Evolutionary conservation across 2,329 filamentous ascomycete species (phyloP), one percentile per base, ranked within the genome.

Genomic region (Chalara sp.): DNA sequence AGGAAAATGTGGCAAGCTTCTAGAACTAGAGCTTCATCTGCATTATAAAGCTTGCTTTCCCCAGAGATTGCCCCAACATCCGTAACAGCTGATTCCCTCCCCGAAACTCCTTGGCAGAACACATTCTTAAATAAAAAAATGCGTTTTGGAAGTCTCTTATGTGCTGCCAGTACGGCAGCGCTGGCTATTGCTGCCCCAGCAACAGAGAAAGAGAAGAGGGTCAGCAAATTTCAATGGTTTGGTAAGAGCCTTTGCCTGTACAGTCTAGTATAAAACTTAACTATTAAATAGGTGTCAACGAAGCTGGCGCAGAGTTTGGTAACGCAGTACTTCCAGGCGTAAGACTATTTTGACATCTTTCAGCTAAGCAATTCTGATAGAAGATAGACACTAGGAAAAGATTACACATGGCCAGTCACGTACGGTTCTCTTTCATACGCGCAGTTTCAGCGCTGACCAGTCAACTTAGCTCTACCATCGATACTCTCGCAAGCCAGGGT

Each of bases 261-360:
- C 21, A 21, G 21, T 21, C 21, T 37, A 37, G 8, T n/a, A 37
- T n/a, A 37, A 37, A 10, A 37, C n/a, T 37, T 37, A 37, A 8
- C 8, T 37, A 8, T 37, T 37, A 10, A 8, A 37, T 21, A 37
- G 42, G 42, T 10, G 61, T 59, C 41, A 63, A 61, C 46, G 63
- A 83, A 61, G 76, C 78, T 21, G 81, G 80, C 10, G 80, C 80
- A 41, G 83, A 86, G 57, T 85, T 85, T 53, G 81, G 81, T 40
- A 71, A 76, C 52, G 67, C 61, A 29, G 73, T 70, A 48, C 68
- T 83, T 32, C 81, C 81, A 2, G 81, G 81, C 21, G 21, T 21
- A 21, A 21, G 21, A 3, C 21, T 21, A 21, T 21, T 21, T 21
- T 21, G 21, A 21, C 21, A 21, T 21, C 21, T 21, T 21, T 21